Base-by-base conservation (phyloP, 768 basidiomycete species). In the Phlebiopsis gigantea region DNA sequence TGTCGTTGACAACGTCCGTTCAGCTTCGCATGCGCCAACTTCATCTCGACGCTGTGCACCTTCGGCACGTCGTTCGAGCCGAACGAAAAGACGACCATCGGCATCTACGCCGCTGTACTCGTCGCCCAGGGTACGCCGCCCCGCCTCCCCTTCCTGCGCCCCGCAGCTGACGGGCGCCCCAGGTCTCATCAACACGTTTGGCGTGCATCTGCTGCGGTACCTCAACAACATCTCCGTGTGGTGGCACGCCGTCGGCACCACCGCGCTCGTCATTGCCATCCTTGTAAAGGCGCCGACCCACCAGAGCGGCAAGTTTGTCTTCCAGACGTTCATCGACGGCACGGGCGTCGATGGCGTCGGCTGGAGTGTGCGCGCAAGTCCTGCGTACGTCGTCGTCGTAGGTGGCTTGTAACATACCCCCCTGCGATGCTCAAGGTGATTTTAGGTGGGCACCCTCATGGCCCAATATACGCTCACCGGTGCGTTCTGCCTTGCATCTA, bases 381-480 rank as follows among this genome's bases (percentile, higher is more conserved):
- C 78, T 41, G 84, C 79, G 0, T 92, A 90, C 68, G 85, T 90
- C 19, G 82, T 77, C 5, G 69, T 88, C 21, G 58, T 59, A 43
- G 7, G 53, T 30, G 1, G 10, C 4, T 17, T 21, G 26, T 51
- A 1, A 2, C 29, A 2, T 39, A 12, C 12, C 17, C 7, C 14
- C 31, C 17, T 39, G 34, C 8, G 34, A 39, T 39, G 8, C 34
- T 39, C 2, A 39, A 12, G 34, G 34, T 5, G 29, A n/a, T 19
- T 25, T n/a, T 47, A 59, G 58, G 80, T 88, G 61, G 88, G 88
- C 14, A 82, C 88, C 59, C 71, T 90, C 24, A 80, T 89, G 78
- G 82, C 87, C 8, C 88, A 90, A 75, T 89, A 88, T 66, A 88
- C 87, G 0, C 68, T 91, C 21, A 87, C 85, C 25, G 86, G 83